A percentile compares a stretch with the other conserved stretches of the same genome.
Conservation (phyloP, 2,329 filamentous ascomycete genomes). For the Xylariomycetidae sp. region DNA sequence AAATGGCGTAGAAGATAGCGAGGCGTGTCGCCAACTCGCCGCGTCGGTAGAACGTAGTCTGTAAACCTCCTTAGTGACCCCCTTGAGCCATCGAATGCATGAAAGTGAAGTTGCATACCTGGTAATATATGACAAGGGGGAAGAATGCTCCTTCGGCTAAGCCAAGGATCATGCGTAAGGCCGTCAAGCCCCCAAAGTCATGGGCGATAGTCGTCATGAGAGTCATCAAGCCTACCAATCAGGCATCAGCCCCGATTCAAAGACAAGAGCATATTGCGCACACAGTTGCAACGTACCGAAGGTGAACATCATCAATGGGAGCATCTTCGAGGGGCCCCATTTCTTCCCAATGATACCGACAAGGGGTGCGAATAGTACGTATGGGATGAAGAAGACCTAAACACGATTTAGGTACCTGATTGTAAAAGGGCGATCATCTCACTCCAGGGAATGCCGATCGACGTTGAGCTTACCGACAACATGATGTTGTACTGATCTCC, state of each 20-base stretch:
- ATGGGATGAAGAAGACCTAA: slow-evolving; percentile 59
- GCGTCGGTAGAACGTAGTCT: slow-evolving; percentile 61
- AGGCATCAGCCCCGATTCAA: background rate
- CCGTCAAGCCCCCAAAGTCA: slow-evolving; percentile 60
- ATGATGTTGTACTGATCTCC: slow-evolving; percentile 59
- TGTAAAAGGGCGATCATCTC: too few relatives aligned
- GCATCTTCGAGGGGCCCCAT: slow-evolving; percentile 54
- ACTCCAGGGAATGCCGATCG: slow-evolving; percentile 53
- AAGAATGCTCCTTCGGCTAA: slow-evolving; percentile 64
- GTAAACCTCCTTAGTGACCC: background rate
- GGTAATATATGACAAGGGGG: slow-evolving; percentile 52
- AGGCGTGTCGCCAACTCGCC: slow-evolving; percentile 63
- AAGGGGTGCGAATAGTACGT: slow-evolving; percentile 61
- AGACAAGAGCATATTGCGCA: background rate
- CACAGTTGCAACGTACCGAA: slow-evolving; percentile 36
- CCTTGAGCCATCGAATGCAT: background rate
- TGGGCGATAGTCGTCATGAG: slow-evolving; percentile 47
- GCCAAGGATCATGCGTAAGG: slow-evolving; percentile 62
- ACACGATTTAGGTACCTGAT: too few relatives aligned
- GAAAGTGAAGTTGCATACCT: background rate
- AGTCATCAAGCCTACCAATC: slow-evolving; percentile 43
- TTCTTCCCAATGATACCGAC: slow-evolving; percentile 62
- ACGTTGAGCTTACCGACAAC: slow-evolving; percentile 1
- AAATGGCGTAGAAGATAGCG: slow-evolving; percentile 68
- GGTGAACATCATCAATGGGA: slow-evolving; percentile 58